These are phyloP conservation scores for Sesbania bispinosa DNA, from an alignment of 306 rosid species.

Conservation along the genomic window DNA sequence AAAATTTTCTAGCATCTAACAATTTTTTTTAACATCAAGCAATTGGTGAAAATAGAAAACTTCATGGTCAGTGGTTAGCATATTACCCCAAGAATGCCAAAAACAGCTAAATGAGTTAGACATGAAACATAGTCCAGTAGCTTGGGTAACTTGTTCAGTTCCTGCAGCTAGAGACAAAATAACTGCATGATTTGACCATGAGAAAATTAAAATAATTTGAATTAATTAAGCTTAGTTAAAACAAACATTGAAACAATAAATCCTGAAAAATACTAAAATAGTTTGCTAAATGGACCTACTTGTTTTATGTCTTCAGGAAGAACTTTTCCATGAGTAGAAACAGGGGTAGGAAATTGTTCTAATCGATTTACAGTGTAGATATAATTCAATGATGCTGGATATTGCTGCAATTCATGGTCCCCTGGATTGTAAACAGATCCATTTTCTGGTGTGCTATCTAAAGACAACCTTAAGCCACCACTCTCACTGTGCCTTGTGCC, in stretches of 20 bases:
- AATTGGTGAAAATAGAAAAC: neutral
- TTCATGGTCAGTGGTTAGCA: neutral
- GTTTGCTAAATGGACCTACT: slow-evolving; percentile 27
- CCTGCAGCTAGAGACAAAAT: slow-evolving; percentile 1
- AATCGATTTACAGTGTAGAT: slow-evolving; percentile 12
- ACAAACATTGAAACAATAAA: slow-evolving; percentile 7
- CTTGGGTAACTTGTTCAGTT: slow-evolving; percentile 32
- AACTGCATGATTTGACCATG: neutral
- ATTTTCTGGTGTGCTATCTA: slow-evolving; percentile 35
- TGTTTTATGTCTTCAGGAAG: slow-evolving; percentile 34
- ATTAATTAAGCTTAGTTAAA: too few species aligned
- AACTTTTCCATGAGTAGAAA: slow-evolving; percentile 22
- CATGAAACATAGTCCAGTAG: slow-evolving; percentile 39
- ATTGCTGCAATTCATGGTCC: slow-evolving; percentile 8
- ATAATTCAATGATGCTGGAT: neutral
- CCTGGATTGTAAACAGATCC: slow-evolving; percentile 26
- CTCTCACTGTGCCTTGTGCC: slow-evolving; percentile 44
- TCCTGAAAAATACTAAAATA: neutral
- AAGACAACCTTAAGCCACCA: slow-evolving; percentile 31
- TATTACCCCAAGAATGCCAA: slow-evolving; percentile 51
- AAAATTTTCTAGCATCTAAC: neutral
- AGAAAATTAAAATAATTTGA: too few species aligned
- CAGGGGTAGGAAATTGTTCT: slow-evolving; percentile 29
- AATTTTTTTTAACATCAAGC: neutral
- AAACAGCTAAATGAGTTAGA: slow-evolving; percentile 37